Conservation (phyloP, 257 asterid genomes). For the Nyctanthes arbortristis region DNA sequence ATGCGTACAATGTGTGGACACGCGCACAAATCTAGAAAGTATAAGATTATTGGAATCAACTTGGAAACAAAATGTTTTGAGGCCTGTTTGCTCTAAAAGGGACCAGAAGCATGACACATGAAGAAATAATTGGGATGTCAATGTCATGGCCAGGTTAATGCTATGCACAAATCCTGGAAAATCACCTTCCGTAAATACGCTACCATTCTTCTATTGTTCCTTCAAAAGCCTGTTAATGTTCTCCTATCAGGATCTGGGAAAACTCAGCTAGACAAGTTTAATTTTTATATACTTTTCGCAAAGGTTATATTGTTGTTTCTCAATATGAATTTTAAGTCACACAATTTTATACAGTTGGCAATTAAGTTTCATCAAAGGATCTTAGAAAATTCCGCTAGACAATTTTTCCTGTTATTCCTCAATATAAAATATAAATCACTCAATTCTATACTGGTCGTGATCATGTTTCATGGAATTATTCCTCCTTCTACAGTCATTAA, state of each 20-base stretch:
- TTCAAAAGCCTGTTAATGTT: too few species aligned
- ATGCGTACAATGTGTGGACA: slow-evolving; percentile 13
- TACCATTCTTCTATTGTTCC: too few species aligned
- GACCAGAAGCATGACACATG: neutral
- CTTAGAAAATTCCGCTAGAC: too few species aligned
- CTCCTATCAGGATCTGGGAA: neutral
- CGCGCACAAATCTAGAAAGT: too few species aligned
- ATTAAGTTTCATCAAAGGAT: too few species aligned
- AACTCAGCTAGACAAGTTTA: neutral
- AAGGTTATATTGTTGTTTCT: too few species aligned
- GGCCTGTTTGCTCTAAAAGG: neutral
- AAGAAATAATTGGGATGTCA: neutral
- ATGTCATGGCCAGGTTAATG: neutral
- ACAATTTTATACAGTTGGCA: too few species aligned
- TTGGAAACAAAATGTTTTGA: neutral
- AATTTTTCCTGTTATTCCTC: too few species aligned
- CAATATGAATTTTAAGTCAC: too few species aligned
- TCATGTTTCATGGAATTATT: neutral
- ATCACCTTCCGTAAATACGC: too few species aligned
- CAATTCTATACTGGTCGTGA: slow-evolving; percentile 1
- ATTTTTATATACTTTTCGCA: too few species aligned
- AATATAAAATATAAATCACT: neutral
- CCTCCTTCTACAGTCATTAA: neutral
- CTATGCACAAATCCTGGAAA: neutral
- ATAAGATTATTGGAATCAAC: neutral